Percentiles rank a stretch among this genome's conserved stretches.
phyloP scores from a whole-genome alignment of 768 basidiomycete genomes.

The Phylloporus rhodoxanthus region DNA sequence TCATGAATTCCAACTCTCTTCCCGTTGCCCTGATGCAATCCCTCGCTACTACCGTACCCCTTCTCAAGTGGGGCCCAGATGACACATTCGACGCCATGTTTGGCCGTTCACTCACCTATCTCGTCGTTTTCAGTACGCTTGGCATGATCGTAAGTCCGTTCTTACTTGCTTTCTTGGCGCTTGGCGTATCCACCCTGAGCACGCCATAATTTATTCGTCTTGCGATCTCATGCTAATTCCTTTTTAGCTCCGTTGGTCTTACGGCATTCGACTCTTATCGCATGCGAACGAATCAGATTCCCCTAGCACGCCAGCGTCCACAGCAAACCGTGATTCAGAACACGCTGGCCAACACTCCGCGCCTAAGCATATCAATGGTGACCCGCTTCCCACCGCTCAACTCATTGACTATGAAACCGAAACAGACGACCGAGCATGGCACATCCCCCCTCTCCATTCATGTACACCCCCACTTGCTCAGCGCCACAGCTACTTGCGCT shows the following conservation, averaged over 20 bases:
- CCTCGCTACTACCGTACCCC: constrained; percentile 76
- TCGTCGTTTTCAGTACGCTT: constrained; percentile 88
- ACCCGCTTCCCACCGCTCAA: background rate
- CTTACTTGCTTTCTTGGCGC: background rate
- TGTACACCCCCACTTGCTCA: background rate
- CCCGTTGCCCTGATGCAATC: constrained; percentile 94
- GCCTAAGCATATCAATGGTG: background rate
- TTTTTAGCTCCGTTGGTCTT: constrained; percentile 84
- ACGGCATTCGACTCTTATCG: constrained; percentile 78
- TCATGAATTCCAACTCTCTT: constrained; percentile 93
- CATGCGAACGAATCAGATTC: constrained; percentile 32
- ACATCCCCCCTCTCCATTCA: background rate
- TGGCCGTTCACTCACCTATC: constrained; percentile 82
- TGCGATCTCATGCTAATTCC: background rate
- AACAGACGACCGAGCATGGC: background rate
- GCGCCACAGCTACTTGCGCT: background rate
- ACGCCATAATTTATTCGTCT: background rate
- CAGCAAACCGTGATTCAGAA: constrained; percentile 10
- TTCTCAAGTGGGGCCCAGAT: constrained; percentile 72
- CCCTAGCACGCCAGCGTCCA: background rate
- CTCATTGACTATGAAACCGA: constrained; percentile 12
- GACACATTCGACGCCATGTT: constrained; percentile 88
- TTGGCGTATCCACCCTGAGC: background rate
- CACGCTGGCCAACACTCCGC: background rate
- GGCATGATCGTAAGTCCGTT: constrained; percentile 79